Base-by-base conservation (phyloP, 805 yeast genomes). In the Metschnikowia gelsemii region DNA sequence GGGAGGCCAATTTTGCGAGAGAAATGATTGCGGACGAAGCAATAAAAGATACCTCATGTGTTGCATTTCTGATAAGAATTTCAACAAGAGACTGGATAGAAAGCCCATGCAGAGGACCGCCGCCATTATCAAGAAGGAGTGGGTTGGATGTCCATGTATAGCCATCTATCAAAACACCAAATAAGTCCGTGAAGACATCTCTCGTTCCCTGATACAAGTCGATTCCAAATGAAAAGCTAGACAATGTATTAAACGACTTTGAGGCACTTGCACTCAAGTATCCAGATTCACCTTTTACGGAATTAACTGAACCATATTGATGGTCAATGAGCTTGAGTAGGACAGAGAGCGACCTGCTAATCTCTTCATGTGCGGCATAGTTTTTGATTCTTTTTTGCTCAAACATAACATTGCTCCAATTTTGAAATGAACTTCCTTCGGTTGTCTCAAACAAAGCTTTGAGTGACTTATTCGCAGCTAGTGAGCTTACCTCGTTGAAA, bases 1-100 rank as follows among this genome's bases (percentile, higher is more conserved):
- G 78, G 1, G 82, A 68, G 1, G 95, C 88, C 18, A 91, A 59
- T 18, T 74, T 70, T 45, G 78, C 82, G 38, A 90, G 63, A 1
- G 95, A 78, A 32, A 67, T 69, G 8, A 79, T 68, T 0, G 93
- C 77, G 23, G 89, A 83, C 13, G 67, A 63, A 1, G 89, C 73
- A 7, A 90, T 79, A n/a, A 73, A 65, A 4, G 62, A 63, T 48
- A 82, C 82, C 2, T 74, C 69, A 59, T 89, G 95, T 1, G 83
- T 78, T 2, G 87, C 77, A 56, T 89, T 88, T 42, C 87, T 72
- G 29, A 90, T 81, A 12, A 93, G 65, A 3, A 88, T 67, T 44
- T 91, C 98, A 19, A 90, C 78, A 2, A 84, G 66, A 23, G 78
- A 74, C 42, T 84, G 74, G 54, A 82, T 80, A 8, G 80, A 76